Base-by-base conservation (phyloP, 768 basidiomycete genomes). In the Leccinum subtestaceum region DNA sequence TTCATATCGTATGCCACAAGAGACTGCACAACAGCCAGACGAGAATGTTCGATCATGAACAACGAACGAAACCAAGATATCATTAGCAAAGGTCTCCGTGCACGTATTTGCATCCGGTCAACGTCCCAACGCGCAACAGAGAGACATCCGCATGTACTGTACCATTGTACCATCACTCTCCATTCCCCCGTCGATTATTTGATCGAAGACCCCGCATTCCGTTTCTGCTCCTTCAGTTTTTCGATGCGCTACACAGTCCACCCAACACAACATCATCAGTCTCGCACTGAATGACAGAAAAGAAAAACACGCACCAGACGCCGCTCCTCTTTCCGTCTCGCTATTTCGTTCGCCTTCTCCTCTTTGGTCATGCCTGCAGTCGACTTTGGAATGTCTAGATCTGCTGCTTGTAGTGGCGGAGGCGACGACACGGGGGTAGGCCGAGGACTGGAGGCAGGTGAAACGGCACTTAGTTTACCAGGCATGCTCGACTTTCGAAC, bases 261-360 rank as follows among this genome's bases (percentile, higher is more conserved):
- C 3, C 45, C 29, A 29, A 29, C 29, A 29, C 5, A 36, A 5
- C 5, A 21, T 13, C n/a, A 34, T 60, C 25, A 64, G 50, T 34
- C 17, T 38, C 13, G 10, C 17, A 12, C 31, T 27, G 27, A 8
- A 19, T 6, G 7, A 27, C n/a, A 7, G 10, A 5, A 29, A 15
- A 23, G 5, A 52, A 47, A 56, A 15, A 45, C 17, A 74, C 83
- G 19, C 55, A 93, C 93, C 78, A 92, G 86, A 71, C 89, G 94
- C 48, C 96, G 78, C 71, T 98, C 96, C 71, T 98, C 95, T 68
- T 95, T 89, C 59, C 95, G 80, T 62, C 89, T 79, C 8, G 89
- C 89, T 86, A 98, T 89, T 77, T 97, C 93, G n/a, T 85, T 86
- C 2, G 91, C 91, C 72, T 91, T 96, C 65, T 95, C 94, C 72